Base-by-base conservation (phyloP, 2,329 filamentous ascomycete genomes). In the Trichoderma asperellum region DNA sequence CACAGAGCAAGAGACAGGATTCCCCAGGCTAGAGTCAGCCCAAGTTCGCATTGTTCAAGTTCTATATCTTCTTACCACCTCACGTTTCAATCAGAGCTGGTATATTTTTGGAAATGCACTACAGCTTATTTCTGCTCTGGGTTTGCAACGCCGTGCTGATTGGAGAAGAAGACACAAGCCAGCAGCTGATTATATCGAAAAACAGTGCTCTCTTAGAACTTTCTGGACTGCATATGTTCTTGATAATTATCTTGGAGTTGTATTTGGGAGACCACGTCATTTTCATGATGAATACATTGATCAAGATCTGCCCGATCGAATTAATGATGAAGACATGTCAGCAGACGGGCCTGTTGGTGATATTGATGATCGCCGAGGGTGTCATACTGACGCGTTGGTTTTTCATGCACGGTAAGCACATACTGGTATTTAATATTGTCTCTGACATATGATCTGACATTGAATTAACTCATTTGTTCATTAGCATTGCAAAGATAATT, bases 251-350 rank as follows among this genome's bases (percentile, higher is more conserved):
- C 78, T 91, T 1, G 86, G 87, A 29, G 86, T 89, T n/a, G 86
- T 89, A 21, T 84, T 90, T 35, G 88, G 88, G 0, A 81, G 88
- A 6, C 88, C 88, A 0, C 77, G 86, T 8, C 82, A 88, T 16
- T 86, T 89, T 32, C 87, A 88, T 60, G 88, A 90, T 56, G 86
- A 89, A 40, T 87, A 90, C 62, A 87, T 89, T 59, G 88, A 90
- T 64, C 88, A 90, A 69, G 83, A 85, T 2, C 81, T 87, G n/a
- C 88, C 88, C 0, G 82, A 82, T 18, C 73, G 79, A 1, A 81
- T 88, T 55, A 86, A 88, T 67, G 87, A 90, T 69, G 84, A 87
- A 47, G 83, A 88, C 35, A 83, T 90, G 77, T 81, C 84, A 0
- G 49, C 52, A 16, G 49, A 43, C 18, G 62, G 62, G 16, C 62